Conservation (phyloP, 2,329 filamentous ascomycete species). For the Aspergillus candidus region DNA sequence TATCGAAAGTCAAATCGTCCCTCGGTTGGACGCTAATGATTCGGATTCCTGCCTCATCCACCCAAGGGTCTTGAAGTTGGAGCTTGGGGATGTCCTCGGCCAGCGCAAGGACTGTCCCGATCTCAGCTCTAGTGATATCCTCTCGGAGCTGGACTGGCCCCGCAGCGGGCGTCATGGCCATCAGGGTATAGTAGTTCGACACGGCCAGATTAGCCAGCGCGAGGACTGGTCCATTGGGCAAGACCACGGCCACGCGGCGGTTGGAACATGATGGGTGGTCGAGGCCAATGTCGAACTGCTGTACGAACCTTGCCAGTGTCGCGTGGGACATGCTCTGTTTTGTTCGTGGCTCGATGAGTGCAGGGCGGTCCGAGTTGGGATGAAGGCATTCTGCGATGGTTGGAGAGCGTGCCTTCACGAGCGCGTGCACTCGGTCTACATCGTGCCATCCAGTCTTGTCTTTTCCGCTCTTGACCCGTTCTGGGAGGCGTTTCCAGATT, state of each 20-base stretch:
- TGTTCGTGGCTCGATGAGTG: constrained; percentile 11
- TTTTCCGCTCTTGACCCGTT: too few relatives aligned
- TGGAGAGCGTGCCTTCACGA: constrained; percentile 10
- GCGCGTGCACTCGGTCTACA: constrained; percentile 2
- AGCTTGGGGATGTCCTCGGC: constrained; percentile 5
- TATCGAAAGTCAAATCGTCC: too few relatives aligned
- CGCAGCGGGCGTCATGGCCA: constrained; percentile 47
- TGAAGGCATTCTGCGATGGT: constrained; percentile 7
- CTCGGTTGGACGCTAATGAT: constrained; percentile 33
- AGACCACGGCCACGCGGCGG: constrained; percentile 45
- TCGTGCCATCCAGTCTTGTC: too few relatives aligned
- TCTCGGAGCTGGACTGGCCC: constrained; percentile 47
- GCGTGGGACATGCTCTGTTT: constrained; percentile 10
- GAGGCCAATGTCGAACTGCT: constrained; percentile 16
- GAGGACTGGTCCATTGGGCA: constrained; percentile 51
- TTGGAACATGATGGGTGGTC: constrained; percentile 20
- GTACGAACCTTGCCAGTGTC: constrained; percentile 14
- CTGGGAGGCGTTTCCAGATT: too few relatives aligned
- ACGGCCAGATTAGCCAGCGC: constrained; percentile 47
- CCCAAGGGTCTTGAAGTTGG: constrained; percentile 6
- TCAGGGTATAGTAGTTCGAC: constrained; percentile 47
- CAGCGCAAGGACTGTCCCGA: constrained; percentile 44
- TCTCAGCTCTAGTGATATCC: constrained; percentile 46
- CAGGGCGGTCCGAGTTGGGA: constrained; percentile 8
- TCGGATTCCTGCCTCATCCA: constrained; percentile 20